Base-by-base conservation (phyloP, 371 early-diverging fungal genomes). In the Cokeromyces recurvatus region DNA sequence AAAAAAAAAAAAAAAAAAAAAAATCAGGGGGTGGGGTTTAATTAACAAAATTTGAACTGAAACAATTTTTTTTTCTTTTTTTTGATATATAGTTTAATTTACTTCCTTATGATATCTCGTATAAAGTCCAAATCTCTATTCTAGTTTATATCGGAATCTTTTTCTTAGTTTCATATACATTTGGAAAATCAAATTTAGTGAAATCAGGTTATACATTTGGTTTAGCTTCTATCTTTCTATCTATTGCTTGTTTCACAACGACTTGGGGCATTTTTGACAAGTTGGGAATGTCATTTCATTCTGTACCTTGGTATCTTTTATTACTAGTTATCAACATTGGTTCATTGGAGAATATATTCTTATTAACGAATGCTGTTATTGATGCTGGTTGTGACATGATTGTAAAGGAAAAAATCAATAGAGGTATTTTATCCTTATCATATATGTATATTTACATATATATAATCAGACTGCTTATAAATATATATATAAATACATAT, bases 171-270 rank as follows among this genome's bases (percentile, higher is more conserved):
- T 83, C 85, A 0, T 55, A 80, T 12, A 77, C 79, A 2, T 68
- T 86, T 29, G 78, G 81, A 10, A 65, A 72, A 20, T 79, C 85
- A 0, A 81, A 83, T 57, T 61, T 85, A 7, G 84, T 88, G 29
- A 88, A 82, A 48, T 85, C 85, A 12, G 84, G 83, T 46, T 81
- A 83, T 47, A 81, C 81, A n/a, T 64, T 88, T 23, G 84, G 84
- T 1, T 62, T 83, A 21, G 83, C 81, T 5, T 82, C 85, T 3
- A 76, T 86, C 0, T 67, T 62, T 47, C 38, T 63, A 22, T 55
- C 60, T 1, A 44, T 54, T 23, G 64, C 63, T 25, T 63, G 64
- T 42, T 57, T 63, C 43, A 57, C 57, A 12, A 57, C 64, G 1
- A 60, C 68, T 10, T 51, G 57, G 51, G 68, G 68, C 21, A 57